Base-by-base conservation (phyloP, 768 basidiomycete species). In the Cubamyces sp. region DNA sequence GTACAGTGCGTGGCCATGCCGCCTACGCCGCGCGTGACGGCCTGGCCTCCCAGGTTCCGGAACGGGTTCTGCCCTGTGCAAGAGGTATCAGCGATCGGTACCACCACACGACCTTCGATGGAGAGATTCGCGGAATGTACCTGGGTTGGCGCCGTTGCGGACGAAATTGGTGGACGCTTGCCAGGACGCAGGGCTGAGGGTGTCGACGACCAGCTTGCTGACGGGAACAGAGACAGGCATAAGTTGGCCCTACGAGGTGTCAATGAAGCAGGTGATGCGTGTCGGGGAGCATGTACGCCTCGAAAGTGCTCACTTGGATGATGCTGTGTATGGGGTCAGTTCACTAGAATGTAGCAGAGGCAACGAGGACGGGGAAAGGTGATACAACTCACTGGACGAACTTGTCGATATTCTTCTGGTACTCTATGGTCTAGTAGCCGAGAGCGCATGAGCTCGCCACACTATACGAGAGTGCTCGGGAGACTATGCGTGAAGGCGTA, bases 351-450 rank as follows among this genome's bases (percentile, higher is more conserved):
- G 6, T 41, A 51, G 54, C 19, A 49, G 12, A 25, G 1, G n/a
- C n/a, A n/a, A n/a, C n/a, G n/a, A n/a, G n/a, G n/a, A n/a, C n/a
- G n/a, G n/a, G n/a, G n/a, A n/a, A n/a, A n/a, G n/a, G n/a, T n/a
- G n/a, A n/a, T n/a, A n/a, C 14, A 19, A 50, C 64, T 26, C 37
- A 73, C 71, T 47, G 53, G 37, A 73, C 73, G 48, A 74, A 74
- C 9, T 68, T 65, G 59, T 74, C 73, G n/a, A 74, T 73, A 55
- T 74, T 72, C 64, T 75, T 75, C 62, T 75, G 74, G 49, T 68
- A 75, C 39, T 67, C 70, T n/a, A 75, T 23, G 19, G 39, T 54
- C 53, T 54, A 41, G 34, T 34, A 2, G 2, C 5, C 16, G 6
- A n/a, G 23, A n/a, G n/a, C n/a, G n/a, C n/a, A 15, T 54, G 41